Percentiles rank a stretch among this genome's conserved stretches.
These are phyloP conservation scores for Haematococcus lacustris DNA, from an alignment of 139 green algal genomes.

Conservation along the genomic window DNA sequence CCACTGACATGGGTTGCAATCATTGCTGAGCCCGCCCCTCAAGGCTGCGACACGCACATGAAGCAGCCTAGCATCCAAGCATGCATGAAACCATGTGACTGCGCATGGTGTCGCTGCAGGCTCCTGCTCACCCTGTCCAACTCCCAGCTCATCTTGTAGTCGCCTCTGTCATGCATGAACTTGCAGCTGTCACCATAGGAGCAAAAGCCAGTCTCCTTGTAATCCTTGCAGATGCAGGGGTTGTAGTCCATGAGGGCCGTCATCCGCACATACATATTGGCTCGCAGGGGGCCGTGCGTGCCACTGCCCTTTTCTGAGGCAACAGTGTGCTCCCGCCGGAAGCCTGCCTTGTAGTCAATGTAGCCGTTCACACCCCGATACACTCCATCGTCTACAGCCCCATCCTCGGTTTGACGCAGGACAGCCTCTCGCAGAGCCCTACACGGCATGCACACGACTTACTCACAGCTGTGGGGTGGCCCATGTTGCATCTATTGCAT, in stretches of 20 bases:
- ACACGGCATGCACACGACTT: not conserved
- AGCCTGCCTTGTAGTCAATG: conserved; percentile 57
- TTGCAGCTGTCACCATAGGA: conserved; percentile 97
- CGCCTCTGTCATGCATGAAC: conserved; percentile 96
- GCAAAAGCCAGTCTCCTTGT: conserved; percentile 95
- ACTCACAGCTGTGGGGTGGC: too few species aligned
- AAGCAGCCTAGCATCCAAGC: too few species aligned
- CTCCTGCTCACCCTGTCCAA: conserved; percentile 58
- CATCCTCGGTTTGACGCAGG: conserved; percentile 22
- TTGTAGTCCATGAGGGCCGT: conserved; percentile 29
- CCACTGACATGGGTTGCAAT: not conserved
- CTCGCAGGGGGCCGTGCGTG: conserved; percentile 78
- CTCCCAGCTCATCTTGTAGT: conserved; percentile 97
- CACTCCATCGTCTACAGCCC: conserved; percentile 22
- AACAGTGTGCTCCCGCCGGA: conserved; percentile 46
- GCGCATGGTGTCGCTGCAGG: too few species aligned
- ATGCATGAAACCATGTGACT: not conserved
- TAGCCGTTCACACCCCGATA: conserved; percentile 81
- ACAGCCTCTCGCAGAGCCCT: conserved; percentile 20
- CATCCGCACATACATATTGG: conserved; percentile 27
- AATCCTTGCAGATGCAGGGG: conserved; percentile 91
- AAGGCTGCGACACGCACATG: too few species aligned
- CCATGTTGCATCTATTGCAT: too few species aligned
- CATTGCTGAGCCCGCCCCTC: too few species aligned
- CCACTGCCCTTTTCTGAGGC: conserved; percentile 64